Evolutionary conservation across 805 yeast species (phyloP), one percentile per base, ranked within the genome.

Genomic region (Candida michaelii): DNA sequence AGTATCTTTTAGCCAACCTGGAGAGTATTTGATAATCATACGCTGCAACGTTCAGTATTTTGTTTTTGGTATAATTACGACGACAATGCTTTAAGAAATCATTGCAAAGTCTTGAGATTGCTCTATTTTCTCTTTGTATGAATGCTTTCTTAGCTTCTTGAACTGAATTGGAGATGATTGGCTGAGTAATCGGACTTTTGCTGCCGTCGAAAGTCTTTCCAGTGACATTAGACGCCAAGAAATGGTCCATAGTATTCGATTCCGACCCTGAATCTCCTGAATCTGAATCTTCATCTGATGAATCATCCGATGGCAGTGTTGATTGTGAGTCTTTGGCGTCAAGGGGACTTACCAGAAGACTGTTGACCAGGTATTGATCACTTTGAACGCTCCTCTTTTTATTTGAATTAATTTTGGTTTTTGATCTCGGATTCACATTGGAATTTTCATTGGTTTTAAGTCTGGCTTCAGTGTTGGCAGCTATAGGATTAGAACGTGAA

Each of bases 41-140:
- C 10, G 50, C 50, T 9, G 44, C 19, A 11, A 47, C 39, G 25
- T 41, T 47, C 5, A 46, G 31, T 10, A 40, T 25, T 15, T 36
- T 43, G 31, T 47, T 44, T 24, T 31, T 34, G 2, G 36, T 38
- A 17, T 39, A 44, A 15, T 40, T 44, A 15, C 35, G 38, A 9
- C 47, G 41, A 1, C 44, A 46, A 6, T 46, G 44, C 24, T 44
- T 47, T 33, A 44, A 35, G 30, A 47, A 47, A 30, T 44, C 46
- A 27, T 36, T 32, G 6, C 51, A 46, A 15, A 47, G 42, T 25
- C 39, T 47, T n/a, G 48, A 41, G 18, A 44, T 39, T 2, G 51
- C 44, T 9, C 12, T 17, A 14, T 47, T 47, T 25, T 47, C 51
- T 3, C 42, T 44, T 5, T 47, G 48, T 15, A 47, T 44, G 33